Evolutionary conservation across 2,329 filamentous ascomycete genomes (phyloP).

Genomic region (Ceratocystis diversiconidia): DNA sequence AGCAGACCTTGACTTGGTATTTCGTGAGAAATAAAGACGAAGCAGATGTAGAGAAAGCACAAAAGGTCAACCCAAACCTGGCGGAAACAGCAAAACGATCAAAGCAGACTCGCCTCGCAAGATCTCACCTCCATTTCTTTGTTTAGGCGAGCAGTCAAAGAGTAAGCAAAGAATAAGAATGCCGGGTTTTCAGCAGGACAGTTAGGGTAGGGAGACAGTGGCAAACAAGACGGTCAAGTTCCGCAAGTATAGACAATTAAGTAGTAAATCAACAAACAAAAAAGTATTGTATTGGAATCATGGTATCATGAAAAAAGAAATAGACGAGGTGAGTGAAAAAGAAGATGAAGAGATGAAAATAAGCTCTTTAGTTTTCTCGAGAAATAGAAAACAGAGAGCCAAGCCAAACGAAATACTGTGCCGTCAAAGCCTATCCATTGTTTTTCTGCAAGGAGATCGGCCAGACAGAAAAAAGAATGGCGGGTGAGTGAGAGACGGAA

Average conservation of each 20-base stretch:
- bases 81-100: not conserved
- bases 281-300: slow-evolving; percentile 5
- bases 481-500: not conserved
- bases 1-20: not conserved
- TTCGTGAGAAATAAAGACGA: not conserved
- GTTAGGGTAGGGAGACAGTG: not conserved
- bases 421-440: not conserved
- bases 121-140: not conserved
- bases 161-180: not conserved
- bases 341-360: not conserved
- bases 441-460: not conserved
- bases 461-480: not conserved
- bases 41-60: not conserved
- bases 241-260: not conserved
- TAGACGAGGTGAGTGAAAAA: not conserved
- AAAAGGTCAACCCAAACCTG: not conserved
- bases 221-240: not conserved
- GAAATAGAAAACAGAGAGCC: not conserved
- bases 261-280: not conserved
- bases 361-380: not conserved
- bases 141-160: not conserved
- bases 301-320: slow-evolving; percentile 8
- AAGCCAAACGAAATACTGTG: not conserved
- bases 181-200: not conserved
- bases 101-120: not conserved